These are phyloP conservation scores for Acer saccharum DNA, from an alignment of 345 rosid genomes.

Conservation along the genomic window DNA sequence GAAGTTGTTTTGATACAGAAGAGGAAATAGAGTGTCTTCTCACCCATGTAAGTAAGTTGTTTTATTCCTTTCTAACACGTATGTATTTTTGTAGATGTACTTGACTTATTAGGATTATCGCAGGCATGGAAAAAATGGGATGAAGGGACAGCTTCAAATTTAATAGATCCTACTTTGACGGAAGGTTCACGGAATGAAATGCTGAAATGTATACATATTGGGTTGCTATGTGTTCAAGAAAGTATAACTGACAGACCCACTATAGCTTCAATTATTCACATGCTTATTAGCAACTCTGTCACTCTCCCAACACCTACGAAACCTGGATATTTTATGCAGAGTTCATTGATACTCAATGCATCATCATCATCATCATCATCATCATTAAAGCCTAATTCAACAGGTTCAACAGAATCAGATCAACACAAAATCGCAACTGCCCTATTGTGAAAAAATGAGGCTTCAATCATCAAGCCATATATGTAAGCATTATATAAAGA, in stretches of 20 bases:
- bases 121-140: conserved; percentile 45
- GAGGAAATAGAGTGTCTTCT: conserved; percentile 20
- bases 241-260: conserved; percentile 29
- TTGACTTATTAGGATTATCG: background rate
- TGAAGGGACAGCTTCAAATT: background rate
- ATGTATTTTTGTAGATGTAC: background rate
- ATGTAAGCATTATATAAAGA: too few species aligned
- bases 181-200: conserved; percentile 25
- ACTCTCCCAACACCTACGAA: conserved; percentile 29
- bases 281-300: conserved; percentile 35
- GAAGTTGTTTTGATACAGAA: background rate
- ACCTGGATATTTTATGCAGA: conserved; percentile 25
- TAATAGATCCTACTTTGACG: conserved; percentile 12
- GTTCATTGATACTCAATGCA: background rate
- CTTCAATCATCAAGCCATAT: conserved; percentile 20
- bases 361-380: background rate
- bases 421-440: background rate
- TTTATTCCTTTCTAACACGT: background rate
- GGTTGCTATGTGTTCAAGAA: conserved; percentile 45
- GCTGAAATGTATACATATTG: conserved; percentile 42
- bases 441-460: conserved; percentile 20
- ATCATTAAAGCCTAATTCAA: background rate
- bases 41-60: background rate
- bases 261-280: conserved; percentile 32
- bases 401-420: background rate